Conservation (phyloP, 208 protist genomes). For the Herpetomonas tarakana region DNA sequence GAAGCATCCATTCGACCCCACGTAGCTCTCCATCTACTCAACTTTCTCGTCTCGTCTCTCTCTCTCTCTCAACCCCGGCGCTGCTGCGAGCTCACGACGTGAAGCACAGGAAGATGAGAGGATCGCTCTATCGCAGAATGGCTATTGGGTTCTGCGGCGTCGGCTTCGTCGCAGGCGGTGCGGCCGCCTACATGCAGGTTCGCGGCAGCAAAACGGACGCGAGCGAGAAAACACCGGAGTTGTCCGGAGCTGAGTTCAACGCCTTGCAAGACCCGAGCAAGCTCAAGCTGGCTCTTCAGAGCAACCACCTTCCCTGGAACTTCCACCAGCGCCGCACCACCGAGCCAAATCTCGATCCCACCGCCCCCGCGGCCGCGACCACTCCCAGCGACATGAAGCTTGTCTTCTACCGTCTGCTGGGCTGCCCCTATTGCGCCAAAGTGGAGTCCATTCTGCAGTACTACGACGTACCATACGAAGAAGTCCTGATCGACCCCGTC, state of each 20-base stretch:
- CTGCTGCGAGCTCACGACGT: too few species aligned
- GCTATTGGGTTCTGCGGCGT: conserved; percentile 9
- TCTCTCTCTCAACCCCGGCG: too few species aligned
- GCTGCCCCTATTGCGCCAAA: conserved; percentile 87
- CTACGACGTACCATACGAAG: conserved; percentile 61
- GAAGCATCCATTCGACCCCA: too few species aligned
- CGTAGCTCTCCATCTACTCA: too few species aligned
- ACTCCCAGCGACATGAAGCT: conserved; percentile 30
- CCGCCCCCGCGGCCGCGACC: not conserved
- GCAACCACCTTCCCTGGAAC: conserved; percentile 53
- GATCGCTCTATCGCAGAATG: conserved; percentile 7
- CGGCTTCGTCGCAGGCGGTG: conserved; percentile 10
- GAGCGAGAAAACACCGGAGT: conserved; percentile 7
- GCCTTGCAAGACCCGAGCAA: conserved; percentile 39
- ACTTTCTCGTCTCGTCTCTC: too few species aligned
- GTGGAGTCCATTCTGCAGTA: conserved; percentile 72
- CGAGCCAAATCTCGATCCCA: conserved; percentile 9
- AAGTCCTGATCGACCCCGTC: conserved; percentile 68
- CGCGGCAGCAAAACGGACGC: conserved; percentile 1
- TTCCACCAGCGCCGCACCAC: conserved; percentile 13
- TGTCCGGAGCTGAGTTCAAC: conserved; percentile 68
- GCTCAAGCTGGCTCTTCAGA: conserved; percentile 38
- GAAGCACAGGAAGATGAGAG: too few species aligned
- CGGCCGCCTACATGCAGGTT: conserved; percentile 6
- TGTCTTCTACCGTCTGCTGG: conserved; percentile 66